Evolutionary conservation across 768 basidiomycete genomes (phyloP), one percentile per base, ranked within the genome.

Genomic region (Epithele typhae): DNA sequence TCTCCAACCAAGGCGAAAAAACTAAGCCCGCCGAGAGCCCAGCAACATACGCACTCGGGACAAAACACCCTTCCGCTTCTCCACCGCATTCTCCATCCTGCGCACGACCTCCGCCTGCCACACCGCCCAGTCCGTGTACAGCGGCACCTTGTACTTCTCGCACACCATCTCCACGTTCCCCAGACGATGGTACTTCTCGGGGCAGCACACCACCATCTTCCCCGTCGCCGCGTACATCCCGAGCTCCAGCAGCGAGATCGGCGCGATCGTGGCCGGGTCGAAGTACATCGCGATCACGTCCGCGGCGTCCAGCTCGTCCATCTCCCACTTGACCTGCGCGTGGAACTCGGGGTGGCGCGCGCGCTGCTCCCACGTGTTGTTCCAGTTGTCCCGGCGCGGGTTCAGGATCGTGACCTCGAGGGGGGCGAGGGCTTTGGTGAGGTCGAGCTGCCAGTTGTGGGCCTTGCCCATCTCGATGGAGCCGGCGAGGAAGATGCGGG

Each of bases 201-300:
- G 42, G 14, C 42, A 43, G 24, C 32, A 43, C 19, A 43, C 42
- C 10, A 43, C 23, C 4, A 43, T 15, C 32, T 35, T 43, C 27
- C 14, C 14, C 14, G 27, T 7, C 8, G 27, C 27, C 12, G 42
- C 42, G 3, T 12, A 43, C 18, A 43, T 8, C 33, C 42, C 42
- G 11, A 43, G 32, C 35, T 36, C 35, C 6, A 36, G 35, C 9
- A 36, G 35, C 6, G 35, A 9, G n/a, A 36, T 36, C 35, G 35
- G 35, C 6, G 9, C 17, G 9, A 19, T 8, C 6, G 35, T 36
- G 18, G 7, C n/a, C 18, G 7, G 8, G n/a, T 36, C 35, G 35
- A 36, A 36, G 35, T 36, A n/a, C 35, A 36, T 36, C n/a, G 35
- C 35, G n/a, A 36, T 36, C 15, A 36, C 35, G n/a, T 36, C 35